phyloP scores from a whole-genome alignment of 805 yeast species.

The Nakazawaea ambrosiae region DNA sequence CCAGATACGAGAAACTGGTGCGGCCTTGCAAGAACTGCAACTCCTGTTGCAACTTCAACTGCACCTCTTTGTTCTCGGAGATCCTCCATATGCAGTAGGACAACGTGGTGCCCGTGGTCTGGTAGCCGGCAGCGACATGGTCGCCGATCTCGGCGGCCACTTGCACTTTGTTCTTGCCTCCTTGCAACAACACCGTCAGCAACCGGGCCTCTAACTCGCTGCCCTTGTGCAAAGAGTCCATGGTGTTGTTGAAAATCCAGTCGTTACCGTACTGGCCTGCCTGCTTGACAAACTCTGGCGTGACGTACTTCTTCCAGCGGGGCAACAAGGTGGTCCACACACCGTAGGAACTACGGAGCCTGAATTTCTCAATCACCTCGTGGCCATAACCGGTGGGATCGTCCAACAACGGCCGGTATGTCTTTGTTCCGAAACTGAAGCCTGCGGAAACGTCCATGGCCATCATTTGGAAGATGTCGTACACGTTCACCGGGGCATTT shows the following conservation, averaged over 20 bases:
- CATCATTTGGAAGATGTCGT: conserved; percentile 48
- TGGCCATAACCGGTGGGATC: conserved; percentile 25
- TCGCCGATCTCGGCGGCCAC: conserved; percentile 40
- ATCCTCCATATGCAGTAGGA: conserved; percentile 47
- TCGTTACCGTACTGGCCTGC: conserved; percentile 29
- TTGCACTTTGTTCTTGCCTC: conserved; percentile 8
- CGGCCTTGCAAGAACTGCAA: conserved; percentile 21
- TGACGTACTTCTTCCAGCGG: conserved; percentile 37
- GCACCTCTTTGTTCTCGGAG: conserved; percentile 34
- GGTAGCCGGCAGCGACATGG: conserved; percentile 63
- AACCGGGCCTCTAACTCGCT: conserved; percentile 2
- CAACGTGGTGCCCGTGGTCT: conserved; percentile 53
- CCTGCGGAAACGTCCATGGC: conserved; percentile 58
- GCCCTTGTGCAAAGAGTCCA: conserved; percentile 9
- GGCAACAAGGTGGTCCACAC: conserved; percentile 54
- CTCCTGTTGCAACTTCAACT: conserved; percentile 38
- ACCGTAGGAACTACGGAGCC: conserved; percentile 44
- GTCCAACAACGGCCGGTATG: conserved; percentile 35
- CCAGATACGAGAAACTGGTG: conserved; percentile 24
- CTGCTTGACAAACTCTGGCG: conserved; percentile 26
- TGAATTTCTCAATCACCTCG: conserved; percentile 32
- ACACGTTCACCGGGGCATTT: conserved; percentile 37
- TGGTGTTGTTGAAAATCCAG: conserved; percentile 28
- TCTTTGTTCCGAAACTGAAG: conserved; percentile 42
- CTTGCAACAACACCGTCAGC: conserved; percentile 4